A percentile compares a stretch with the other conserved stretches of the same genome.
These are phyloP conservation scores for Mycena polygramma DNA, from an alignment of 768 basidiomycete genomes.

Conservation along the genomic window DNA sequence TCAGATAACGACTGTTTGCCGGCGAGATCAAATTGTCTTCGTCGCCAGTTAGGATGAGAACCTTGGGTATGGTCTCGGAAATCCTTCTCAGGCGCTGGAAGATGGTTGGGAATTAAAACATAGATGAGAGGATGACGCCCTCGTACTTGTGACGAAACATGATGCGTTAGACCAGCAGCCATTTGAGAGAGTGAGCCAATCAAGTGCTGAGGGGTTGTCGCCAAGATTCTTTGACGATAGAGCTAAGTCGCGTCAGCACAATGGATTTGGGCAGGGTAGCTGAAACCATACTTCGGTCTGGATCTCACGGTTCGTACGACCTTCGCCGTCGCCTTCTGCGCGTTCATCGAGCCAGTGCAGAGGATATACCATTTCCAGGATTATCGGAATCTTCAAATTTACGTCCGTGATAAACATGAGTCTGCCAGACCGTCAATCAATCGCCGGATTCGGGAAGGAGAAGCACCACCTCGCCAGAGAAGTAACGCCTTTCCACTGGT, in stretches of 20 bases:
- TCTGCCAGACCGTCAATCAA: slow-evolving; percentile 24
- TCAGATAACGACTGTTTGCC: slow-evolving; percentile 64
- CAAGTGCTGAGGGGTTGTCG: slow-evolving; percentile 71
- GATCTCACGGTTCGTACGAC: slow-evolving; percentile 75
- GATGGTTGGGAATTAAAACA: neutral
- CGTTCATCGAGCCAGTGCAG: slow-evolving; percentile 68
- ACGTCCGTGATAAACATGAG: slow-evolving; percentile 60
- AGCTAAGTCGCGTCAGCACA: slow-evolving; percentile 48
- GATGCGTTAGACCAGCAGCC: slow-evolving; percentile 75
- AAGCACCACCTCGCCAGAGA: slow-evolving; percentile 51
- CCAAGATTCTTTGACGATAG: slow-evolving; percentile 58
- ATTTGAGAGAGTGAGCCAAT: slow-evolving; percentile 80
- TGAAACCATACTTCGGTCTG: slow-evolving; percentile 62
- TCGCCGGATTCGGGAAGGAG: neutral
- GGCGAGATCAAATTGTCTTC: slow-evolving; percentile 71
- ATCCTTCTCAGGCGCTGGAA: slow-evolving; percentile 58
- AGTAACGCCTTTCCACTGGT: slow-evolving; percentile 56
- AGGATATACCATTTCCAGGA: slow-evolving; percentile 73
- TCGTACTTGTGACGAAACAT: slow-evolving; percentile 57
- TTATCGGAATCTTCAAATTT: slow-evolving; percentile 60
- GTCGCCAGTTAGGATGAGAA: slow-evolving; percentile 77
- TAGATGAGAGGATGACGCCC: neutral
- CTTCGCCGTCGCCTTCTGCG: slow-evolving; percentile 65
- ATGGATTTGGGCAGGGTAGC: no score
- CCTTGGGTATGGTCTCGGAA: slow-evolving; percentile 71